Base-by-base conservation (phyloP, 495 filamentous ascomycete genomes). In the Neurospora sp. region DNA sequence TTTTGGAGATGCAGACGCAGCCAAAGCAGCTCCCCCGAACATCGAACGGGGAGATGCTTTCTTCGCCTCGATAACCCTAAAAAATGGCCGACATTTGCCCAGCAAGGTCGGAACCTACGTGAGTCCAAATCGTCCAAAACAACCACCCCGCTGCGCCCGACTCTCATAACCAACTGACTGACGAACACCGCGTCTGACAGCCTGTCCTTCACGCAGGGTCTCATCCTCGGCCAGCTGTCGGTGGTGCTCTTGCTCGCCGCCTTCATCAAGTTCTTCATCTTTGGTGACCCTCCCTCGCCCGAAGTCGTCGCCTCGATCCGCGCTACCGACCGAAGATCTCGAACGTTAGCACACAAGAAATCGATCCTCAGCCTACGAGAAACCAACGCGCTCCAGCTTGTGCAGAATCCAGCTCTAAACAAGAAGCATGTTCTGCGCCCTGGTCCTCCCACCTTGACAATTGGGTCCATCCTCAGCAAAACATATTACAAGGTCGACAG, bases 191-290 rank as follows among this genome's bases (percentile, higher is more conserved):
- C 27, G 31, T 27, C 44, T 70, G 18, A 72, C 77, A 96, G 93
- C 38, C 87, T 95, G 76, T 94, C 94, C 27, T 97, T 97, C 83
- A 95, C 92, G 11, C 93, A 97, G 83, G 96, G 96, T 37, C 92
- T 99, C 76, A 89, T 99, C 74, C 86, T 98, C 70, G 96, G 96
- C 69, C 96, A 99, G 81, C 86, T 98, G 73, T 96, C 93, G 39
- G 91, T 99, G 39, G 91, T 97, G 5, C 85, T 98, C 38, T 84
- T 98, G 72, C 89, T 98, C 74, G 93, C 93, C 70, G 91, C 91
- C 76, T 99, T 99, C 85, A 99, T 99, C 83, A 97, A 97, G 83
- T 99, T 97, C 89, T 99, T 99, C 90, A 97, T 99, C 82, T 98
- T 99, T 78, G 96, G 96, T 78, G 95, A 99, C 79, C 88, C 93